Conservation (phyloP, 306 rosid genomes). For the Begonia fuchsioides region DNA sequence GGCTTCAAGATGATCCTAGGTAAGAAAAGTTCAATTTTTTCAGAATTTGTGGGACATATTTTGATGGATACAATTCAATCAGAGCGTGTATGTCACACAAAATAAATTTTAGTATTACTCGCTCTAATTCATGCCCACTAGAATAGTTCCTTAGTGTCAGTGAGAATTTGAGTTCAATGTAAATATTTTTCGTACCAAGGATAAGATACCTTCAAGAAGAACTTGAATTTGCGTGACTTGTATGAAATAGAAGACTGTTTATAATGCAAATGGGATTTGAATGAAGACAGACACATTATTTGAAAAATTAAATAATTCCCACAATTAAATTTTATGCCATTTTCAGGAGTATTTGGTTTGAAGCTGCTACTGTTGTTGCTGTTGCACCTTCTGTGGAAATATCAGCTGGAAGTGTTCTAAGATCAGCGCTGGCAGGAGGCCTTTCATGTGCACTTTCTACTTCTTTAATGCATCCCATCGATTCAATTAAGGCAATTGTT, state of each 20-base stretch:
- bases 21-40: slow-evolving; percentile 20
- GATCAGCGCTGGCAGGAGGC: slow-evolving; percentile 99
- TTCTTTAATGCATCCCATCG: slow-evolving; percentile 83
- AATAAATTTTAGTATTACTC: no score
- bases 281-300: neutral
- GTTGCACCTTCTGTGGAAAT: slow-evolving; percentile 86
- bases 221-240: neutral
- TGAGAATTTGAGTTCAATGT: no score
- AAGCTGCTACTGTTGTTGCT: slow-evolving; percentile 99
- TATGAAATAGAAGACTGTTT: neutral
- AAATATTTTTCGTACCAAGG: no score
- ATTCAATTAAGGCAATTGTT: slow-evolving; percentile 72
- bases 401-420: slow-evolving; percentile 89
- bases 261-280: neutral
- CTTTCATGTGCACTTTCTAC: slow-evolving; percentile 93
- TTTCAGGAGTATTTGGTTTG: slow-evolving; percentile 97
- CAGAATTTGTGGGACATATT: neutral
- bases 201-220: neutral
- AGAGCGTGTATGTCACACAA: no score
- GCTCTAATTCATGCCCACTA: no score
- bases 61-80: neutral
- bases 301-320: neutral
- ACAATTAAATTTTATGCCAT: slow-evolving; percentile 11
- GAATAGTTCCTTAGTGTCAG: no score
- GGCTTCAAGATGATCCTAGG: slow-evolving; percentile 99